A percentile compares a stretch with the other conserved stretches of the same genome.
Evolutionary conservation across 768 basidiomycete genomes (phyloP).

Genomic region (Russula foetens): DNA sequence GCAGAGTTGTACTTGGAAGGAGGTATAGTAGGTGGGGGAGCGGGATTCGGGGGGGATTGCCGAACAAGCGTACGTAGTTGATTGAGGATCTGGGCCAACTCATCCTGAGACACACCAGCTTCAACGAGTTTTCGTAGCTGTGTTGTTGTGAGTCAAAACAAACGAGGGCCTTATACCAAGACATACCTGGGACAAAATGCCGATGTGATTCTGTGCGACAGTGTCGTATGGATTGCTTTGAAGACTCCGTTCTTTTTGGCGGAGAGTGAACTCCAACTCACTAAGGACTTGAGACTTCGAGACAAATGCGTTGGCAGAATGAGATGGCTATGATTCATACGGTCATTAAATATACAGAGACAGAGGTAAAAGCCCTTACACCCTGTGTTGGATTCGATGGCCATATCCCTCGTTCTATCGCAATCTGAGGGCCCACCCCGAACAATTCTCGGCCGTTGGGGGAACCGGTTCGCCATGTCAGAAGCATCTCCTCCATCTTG

Average conservation of each 20-base stretch:
- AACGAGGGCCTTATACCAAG: neutral
- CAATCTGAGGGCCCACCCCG: constrained; percentile 66
- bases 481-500: constrained; percentile 97
- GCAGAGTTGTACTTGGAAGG: constrained; percentile 16
- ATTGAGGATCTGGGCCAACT: constrained; percentile 64
- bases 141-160: constrained; percentile 12
- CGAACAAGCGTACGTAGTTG: constrained; percentile 61
- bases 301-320: constrained; percentile 40
- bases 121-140: constrained; percentile 69
- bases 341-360: neutral
- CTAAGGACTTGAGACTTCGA: constrained; percentile 74
- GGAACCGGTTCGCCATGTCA: constrained; percentile 89
- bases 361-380: constrained; percentile 29
- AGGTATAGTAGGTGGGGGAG: constrained; percentile 10
- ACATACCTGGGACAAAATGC: constrained; percentile 73
- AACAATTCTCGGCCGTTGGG: constrained; percentile 80
- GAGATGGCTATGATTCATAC: constrained; percentile 18
- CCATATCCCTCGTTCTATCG: constrained; percentile 83
- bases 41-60: constrained; percentile 19
- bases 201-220: constrained; percentile 60
- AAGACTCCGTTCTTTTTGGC: constrained; percentile 68
- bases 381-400: constrained; percentile 35
- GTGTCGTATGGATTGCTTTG: constrained; percentile 70
- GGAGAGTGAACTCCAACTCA: constrained; percentile 74
- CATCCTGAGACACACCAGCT: constrained; percentile 70